Evolutionary conservation across 2,329 filamentous ascomycete species (phyloP).

Genomic region (Fusarium poae): DNA sequence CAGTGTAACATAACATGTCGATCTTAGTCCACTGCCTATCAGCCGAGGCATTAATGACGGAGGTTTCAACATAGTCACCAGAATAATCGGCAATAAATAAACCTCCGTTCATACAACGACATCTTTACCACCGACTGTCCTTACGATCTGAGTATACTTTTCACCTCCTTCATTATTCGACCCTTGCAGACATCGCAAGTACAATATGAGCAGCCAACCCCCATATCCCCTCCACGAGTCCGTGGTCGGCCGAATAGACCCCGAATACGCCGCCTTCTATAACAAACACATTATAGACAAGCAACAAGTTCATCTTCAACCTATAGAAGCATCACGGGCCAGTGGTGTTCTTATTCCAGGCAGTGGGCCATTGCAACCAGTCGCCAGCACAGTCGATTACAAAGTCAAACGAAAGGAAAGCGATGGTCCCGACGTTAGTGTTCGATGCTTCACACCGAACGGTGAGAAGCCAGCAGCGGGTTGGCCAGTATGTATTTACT

Average conservation of each 20-base stretch:
- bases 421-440: not conserved
- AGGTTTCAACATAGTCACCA: not conserved
- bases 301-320: conserved; percentile 24
- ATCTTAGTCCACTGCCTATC: not conserved
- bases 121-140: not conserved
- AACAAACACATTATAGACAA: conserved; percentile 32
- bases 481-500: conserved; percentile 27
- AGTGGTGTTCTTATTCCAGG: conserved; percentile 11
- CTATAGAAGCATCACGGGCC: conserved; percentile 1
- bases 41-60: not conserved
- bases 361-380: conserved; percentile 1
- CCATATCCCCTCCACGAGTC: conserved; percentile 17
- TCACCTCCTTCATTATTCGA: accelerated
- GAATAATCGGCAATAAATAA: conserved; percentile 2
- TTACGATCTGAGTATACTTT: not conserved
- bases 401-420: conserved; percentile 16
- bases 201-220: not conserved
- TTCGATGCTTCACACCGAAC: conserved; percentile 11
- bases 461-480: conserved; percentile 1
- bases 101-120: not conserved
- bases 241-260: not conserved
- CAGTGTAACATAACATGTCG: conserved; percentile 1
- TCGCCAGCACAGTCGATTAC: conserved; percentile 3
- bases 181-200: accelerated
- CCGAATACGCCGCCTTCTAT: conserved; percentile 9